Conservation (phyloP, 805 yeast genomes). For the Wickerhamomyces mucosus region DNA sequence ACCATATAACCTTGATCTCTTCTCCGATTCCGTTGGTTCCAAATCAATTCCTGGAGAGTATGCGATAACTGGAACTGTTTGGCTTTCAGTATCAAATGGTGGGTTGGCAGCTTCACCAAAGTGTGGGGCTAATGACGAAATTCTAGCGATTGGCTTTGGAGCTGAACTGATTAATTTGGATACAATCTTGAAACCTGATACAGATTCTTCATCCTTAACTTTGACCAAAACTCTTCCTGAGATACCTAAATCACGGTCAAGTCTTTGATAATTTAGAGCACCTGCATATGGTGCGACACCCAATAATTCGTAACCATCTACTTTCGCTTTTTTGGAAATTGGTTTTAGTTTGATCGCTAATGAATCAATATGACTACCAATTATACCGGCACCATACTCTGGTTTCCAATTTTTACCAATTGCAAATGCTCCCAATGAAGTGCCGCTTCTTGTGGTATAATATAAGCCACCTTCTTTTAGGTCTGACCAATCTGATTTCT, state of each 20-base stretch:
- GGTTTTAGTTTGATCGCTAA: slow-evolving; percentile 67
- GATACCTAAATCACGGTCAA: slow-evolving; percentile 79
- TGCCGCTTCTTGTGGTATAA: slow-evolving; percentile 61
- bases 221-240: slow-evolving; percentile 68
- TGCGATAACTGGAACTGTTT: slow-evolving; percentile 73
- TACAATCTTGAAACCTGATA: slow-evolving; percentile 24
- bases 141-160: slow-evolving; percentile 66
- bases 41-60: slow-evolving; percentile 29
- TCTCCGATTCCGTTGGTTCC: slow-evolving; percentile 51
- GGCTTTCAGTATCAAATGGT: slow-evolving; percentile 70
- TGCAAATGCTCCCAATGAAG: slow-evolving; percentile 59
- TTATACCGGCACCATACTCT: slow-evolving; percentile 54
- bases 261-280: slow-evolving; percentile 54
- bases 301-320: slow-evolving; percentile 67
- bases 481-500: slow-evolving; percentile 36
- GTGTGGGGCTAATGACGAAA: slow-evolving; percentile 83
- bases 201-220: slow-evolving; percentile 21
- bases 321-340: slow-evolving; percentile 43
- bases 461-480: slow-evolving; percentile 43
- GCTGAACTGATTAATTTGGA: slow-evolving; percentile 45
- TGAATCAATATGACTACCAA: slow-evolving; percentile 73
- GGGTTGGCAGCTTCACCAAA: slow-evolving; percentile 63
- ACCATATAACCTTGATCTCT: slow-evolving; percentile 54
- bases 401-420: slow-evolving; percentile 61
- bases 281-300: slow-evolving; percentile 87